Percentiles rank a stretch among this genome's conserved stretches.
Evolutionary conservation across 106 monocot species (phyloP).

Genomic region (Platanthera zijinensis): DNA sequence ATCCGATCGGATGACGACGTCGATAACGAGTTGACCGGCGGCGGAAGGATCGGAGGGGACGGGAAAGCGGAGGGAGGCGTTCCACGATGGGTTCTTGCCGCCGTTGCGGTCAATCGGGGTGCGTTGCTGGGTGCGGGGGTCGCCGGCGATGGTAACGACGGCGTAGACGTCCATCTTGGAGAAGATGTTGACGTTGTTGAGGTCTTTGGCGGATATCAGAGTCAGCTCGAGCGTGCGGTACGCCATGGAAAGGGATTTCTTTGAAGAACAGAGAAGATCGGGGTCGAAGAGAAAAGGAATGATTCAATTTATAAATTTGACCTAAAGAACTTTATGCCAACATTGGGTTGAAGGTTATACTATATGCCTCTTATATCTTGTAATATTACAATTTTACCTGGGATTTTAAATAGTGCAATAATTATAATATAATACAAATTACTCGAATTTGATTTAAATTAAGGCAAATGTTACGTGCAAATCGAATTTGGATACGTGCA

Average conservation of each 20-base stretch:
- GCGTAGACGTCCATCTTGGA: conserved; percentile 63
- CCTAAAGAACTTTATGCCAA: too few relatives aligned
- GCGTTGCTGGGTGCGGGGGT: conserved; percentile 25
- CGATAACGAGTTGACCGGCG: conserved; percentile 10
- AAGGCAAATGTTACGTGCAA: too few relatives aligned
- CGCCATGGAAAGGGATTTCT: conserved; percentile 9
- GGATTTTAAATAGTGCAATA: too few relatives aligned
- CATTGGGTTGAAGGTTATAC: too few relatives aligned
- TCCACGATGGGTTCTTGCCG: conserved; percentile 43
- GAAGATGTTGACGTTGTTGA: conserved; percentile 49
- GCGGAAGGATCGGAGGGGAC: conserved; percentile 19
- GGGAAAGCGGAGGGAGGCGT: conserved; percentile 29
- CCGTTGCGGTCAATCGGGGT: conserved; percentile 36
- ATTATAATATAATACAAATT: too few relatives aligned
- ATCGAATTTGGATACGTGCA: too few relatives aligned
- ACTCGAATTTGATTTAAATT: too few relatives aligned
- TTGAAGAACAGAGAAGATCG: too few relatives aligned
- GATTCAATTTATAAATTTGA: too few relatives aligned
- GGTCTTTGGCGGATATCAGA: conserved; percentile 59
- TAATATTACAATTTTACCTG: too few relatives aligned
- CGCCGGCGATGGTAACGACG: conserved; percentile 28
- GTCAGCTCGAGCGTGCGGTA: conserved; percentile 38
- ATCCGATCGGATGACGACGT: conserved; percentile 37
- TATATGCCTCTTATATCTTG: too few relatives aligned
- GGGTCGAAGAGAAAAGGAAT: too few relatives aligned